phyloP scores from a whole-genome alignment of 306 rosid species.

The Macrotyloma uniflorum region DNA sequence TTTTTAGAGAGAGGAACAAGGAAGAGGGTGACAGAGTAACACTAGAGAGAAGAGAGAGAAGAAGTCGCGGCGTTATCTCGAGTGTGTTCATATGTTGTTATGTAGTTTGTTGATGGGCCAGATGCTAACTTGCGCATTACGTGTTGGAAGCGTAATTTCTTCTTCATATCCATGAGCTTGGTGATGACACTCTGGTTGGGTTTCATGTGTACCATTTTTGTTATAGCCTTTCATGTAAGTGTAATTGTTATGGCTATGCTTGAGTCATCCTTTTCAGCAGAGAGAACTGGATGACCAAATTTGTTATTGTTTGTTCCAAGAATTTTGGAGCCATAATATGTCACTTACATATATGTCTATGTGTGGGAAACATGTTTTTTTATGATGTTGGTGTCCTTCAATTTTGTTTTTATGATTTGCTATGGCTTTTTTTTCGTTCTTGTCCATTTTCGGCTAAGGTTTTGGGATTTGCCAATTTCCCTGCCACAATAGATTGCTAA shows the following conservation, averaged over 20 bases:
- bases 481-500: background rate
- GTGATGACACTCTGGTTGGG: constrained; percentile 45
- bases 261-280: constrained; percentile 27
- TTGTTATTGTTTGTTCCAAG: constrained; percentile 48
- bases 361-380: constrained; percentile 13
- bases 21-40: constrained; percentile 56
- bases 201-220: constrained; percentile 33
- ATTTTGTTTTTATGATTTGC: constrained; percentile 7
- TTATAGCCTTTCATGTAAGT: constrained; percentile 27
- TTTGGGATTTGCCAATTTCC: constrained; percentile 22
- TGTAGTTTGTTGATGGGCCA: constrained; percentile 33
- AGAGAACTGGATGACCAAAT: background rate
- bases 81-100: constrained; percentile 44
- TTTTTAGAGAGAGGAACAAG: constrained; percentile 50
- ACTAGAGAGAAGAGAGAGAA: constrained; percentile 43
- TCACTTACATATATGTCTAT: background rate
- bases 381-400: background rate
- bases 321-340: constrained; percentile 49
- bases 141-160: constrained; percentile 56
- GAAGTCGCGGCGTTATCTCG: constrained; percentile 68
- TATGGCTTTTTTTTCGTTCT: background rate
- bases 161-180: constrained; percentile 35
- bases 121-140: constrained; percentile 58
- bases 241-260: constrained; percentile 2
- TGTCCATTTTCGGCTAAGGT: background rate